Base-by-base conservation (phyloP, 2,329 filamentous ascomycete genomes). In the Trichophyton benhamiae region DNA sequence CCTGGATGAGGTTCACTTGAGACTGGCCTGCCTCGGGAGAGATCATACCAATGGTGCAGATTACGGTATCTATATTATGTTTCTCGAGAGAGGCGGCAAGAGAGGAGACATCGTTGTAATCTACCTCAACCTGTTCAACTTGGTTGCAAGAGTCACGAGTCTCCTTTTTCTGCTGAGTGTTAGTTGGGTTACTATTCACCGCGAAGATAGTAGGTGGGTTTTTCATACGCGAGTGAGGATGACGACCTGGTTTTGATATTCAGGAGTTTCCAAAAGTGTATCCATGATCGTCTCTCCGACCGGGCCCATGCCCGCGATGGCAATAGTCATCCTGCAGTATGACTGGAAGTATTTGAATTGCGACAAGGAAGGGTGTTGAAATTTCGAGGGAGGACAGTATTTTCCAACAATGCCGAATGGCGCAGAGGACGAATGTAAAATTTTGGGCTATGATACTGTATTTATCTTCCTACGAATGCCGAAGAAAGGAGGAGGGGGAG, bases 1-100 rank as follows among this genome's bases (percentile, higher is more conserved):
- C 57, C 42, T 58, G 20, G 8, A 58, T 58, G 57, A 58, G 57
- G 36, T 58, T 58, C 36, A 58, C 41, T 38, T 58, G 57, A 11
- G 57, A 25, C 20, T 42, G 36, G 11, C 57, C 15, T 25, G 57
- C 36, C 25, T 58, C 57, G 6, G 25, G 25, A 3, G 36, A 15
- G 36, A 58, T 8, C 57, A 58, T 25, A 20, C 57, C 57, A 11
- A 58, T 58, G 15, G 57, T 15, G 41, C 36, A 58, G 41, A 58
- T 58, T 25, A 58, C 57, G 2, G 57, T 58, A 38, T 42, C 20
- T 7, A 58, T 25, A n/a, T 27, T 25, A n/a, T 58, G 20, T 42
- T 42, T n/a, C 30, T 58, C 57, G 30, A 58, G 38, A 2, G 20
- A 11, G 13, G 15, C 30, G 11, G 38, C 57, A n/a, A 46, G 17